These are phyloP conservation scores for Xylariaceae sp. DNA, from an alignment of 2,329 filamentous ascomycete species.

Conservation along the genomic window DNA sequence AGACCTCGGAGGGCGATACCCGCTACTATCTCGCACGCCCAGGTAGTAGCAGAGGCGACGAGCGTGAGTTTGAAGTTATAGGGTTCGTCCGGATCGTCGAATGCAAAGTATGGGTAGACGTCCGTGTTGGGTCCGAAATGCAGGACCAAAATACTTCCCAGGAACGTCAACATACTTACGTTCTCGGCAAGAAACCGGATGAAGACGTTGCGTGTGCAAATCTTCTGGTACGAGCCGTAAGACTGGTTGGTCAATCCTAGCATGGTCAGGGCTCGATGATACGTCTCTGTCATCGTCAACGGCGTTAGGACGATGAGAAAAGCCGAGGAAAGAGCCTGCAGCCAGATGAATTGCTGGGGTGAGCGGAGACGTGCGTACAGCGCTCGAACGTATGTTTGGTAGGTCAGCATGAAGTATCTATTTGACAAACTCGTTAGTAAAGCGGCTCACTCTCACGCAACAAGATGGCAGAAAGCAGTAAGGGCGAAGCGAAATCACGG, in stretches of 20 bases:
- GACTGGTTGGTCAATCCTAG: conserved; percentile 54
- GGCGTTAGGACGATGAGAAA: conserved; percentile 59
- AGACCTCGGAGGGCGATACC: conserved; percentile 55
- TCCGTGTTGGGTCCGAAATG: conserved; percentile 63
- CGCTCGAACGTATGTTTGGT: conserved; percentile 66
- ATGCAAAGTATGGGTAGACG: conserved; percentile 65
- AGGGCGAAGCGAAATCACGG: neutral
- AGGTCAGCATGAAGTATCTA: conserved; percentile 48
- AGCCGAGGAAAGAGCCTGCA: conserved; percentile 59
- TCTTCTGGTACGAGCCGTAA: conserved; percentile 60
- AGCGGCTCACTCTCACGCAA: neutral
- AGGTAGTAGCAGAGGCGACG: conserved; percentile 58
- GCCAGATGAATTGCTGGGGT: conserved; percentile 58
- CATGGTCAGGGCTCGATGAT: conserved; percentile 51
- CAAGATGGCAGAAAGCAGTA: neutral
- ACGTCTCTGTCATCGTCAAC: conserved; percentile 55
- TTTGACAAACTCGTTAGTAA: conserved; percentile 16
- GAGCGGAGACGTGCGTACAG: conserved; percentile 63
- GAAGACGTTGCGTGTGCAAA: conserved; percentile 61
- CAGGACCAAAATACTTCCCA: conserved; percentile 59
- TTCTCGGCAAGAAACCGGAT: conserved; percentile 64
- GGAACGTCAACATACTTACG: conserved; percentile 62
- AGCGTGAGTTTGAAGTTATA: conserved; percentile 62
- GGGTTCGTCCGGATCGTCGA: conserved; percentile 43
- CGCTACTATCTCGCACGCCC: conserved; percentile 61